Evolutionary conservation across 1,284 basidiomycete genomes (phyloP).

Genomic region (Leccinum huronense): DNA sequence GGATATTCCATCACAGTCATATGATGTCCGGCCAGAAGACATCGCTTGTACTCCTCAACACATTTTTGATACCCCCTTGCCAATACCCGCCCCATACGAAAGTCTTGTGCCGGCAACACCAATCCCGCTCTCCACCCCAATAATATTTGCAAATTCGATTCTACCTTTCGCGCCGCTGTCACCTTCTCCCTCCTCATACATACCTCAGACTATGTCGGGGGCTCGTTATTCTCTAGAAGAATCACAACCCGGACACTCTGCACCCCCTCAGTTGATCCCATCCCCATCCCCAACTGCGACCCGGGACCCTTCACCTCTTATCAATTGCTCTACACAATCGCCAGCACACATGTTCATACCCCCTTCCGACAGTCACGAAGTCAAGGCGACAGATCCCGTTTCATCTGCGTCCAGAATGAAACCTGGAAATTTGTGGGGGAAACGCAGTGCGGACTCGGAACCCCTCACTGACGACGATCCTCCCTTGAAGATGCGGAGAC

Average conservation of each 20-base stretch:
- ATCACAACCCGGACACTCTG: background rate
- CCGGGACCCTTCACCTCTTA: constrained; percentile 6
- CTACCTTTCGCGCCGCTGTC: background rate
- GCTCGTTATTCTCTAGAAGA: background rate
- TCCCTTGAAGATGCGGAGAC: constrained; percentile 9
- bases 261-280: constrained; percentile 22
- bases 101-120: background rate
- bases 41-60: constrained; percentile 21
- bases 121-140: background rate
- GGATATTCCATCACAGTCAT: constrained; percentile 14
- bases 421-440: constrained; percentile 6
- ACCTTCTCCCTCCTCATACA: background rate
- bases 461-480: constrained; percentile 5
- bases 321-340: background rate
- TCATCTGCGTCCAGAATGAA: background rate
- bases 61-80: background rate
- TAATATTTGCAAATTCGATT: background rate
- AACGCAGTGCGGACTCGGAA: constrained; percentile 15
- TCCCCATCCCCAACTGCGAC: constrained; percentile 22
- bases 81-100: background rate
- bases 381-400: background rate
- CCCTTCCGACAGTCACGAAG: background rate
- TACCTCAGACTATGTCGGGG: constrained; percentile 7
- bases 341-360: constrained; percentile 4
- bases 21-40: constrained; percentile 23